A percentile compares a stretch with the other conserved stretches of the same genome.
These are phyloP conservation scores for Aureobasidium lini DNA, from an alignment of 2,329 filamentous ascomycete genomes.

Conservation along the genomic window DNA sequence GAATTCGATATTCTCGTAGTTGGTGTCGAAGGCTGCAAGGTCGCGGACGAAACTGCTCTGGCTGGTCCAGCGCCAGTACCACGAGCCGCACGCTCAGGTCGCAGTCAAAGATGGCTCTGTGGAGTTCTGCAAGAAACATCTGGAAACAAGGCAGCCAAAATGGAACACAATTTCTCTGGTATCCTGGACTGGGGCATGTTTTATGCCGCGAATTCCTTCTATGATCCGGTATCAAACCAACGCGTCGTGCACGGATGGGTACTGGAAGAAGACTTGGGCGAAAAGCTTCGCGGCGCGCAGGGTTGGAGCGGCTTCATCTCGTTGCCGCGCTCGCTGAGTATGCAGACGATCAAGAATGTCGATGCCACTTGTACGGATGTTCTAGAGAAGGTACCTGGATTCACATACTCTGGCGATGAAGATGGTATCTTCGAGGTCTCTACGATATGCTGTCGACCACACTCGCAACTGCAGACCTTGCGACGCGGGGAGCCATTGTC, in stretches of 20 bases:
- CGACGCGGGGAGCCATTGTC: not conserved
- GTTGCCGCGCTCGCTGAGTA: not conserved
- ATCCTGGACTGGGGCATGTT: not conserved
- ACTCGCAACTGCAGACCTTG: not conserved
- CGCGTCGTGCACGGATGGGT: not conserved
- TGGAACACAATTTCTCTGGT: not conserved
- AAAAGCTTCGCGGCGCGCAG: not conserved
- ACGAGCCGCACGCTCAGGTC: not conserved
- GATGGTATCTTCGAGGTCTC: not conserved
- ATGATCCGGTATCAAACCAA: not conserved
- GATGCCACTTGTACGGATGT: not conserved
- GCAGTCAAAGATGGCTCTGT: not conserved
- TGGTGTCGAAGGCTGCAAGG: not conserved
- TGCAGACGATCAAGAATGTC: not conserved
- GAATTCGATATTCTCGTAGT: slow-evolving; percentile 17
- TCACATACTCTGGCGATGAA: not conserved
- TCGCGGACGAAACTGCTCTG: not conserved
- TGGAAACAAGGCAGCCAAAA: too few relatives aligned
- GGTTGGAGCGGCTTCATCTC: not conserved
- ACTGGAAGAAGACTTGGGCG: not conserved
- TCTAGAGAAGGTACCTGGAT: not conserved
- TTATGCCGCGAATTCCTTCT: not conserved
- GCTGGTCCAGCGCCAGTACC: not conserved
- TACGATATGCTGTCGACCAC: not conserved
- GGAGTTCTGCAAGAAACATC: not conserved